phyloP scores from a whole-genome alignment of 2,329 filamentous ascomycete species.

The Penicillium expansum region DNA sequence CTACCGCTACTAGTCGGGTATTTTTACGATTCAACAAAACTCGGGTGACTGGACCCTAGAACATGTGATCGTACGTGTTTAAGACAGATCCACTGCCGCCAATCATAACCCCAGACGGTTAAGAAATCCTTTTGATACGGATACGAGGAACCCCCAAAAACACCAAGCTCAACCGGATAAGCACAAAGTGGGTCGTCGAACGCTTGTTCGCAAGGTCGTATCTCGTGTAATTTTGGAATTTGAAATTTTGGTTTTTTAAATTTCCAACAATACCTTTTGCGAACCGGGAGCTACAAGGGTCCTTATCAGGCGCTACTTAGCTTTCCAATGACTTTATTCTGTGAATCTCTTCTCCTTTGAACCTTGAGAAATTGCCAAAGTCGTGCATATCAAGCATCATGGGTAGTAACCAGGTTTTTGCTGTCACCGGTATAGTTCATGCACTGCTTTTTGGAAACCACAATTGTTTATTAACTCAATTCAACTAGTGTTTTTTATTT shows the following conservation, averaged over 20 bases:
- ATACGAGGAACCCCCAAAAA: not conserved
- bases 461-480: not conserved
- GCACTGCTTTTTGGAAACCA: not conserved
- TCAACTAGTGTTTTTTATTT: conserved; percentile 26
- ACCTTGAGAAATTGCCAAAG: not conserved
- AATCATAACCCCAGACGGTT: not conserved
- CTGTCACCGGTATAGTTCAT: conserved; percentile 17
- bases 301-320: not conserved
- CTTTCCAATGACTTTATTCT: not conserved
- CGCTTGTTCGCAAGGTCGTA: not conserved
- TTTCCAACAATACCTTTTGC: not conserved
- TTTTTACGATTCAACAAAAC: not conserved
- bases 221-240: not conserved
- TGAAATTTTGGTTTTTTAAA: not conserved
- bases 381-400: conserved; percentile 6
- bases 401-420: conserved; percentile 24
- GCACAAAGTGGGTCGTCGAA: not conserved
- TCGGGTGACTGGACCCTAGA: not conserved
- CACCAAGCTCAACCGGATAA: not conserved
- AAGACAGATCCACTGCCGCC: not conserved
- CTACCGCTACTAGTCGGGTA: not conserved
- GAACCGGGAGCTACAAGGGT: too few species aligned
- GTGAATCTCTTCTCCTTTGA: not conserved
- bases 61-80: not conserved
- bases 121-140: not conserved